Evolutionary conservation across 2,329 filamentous ascomycete species (phyloP), one percentile per base, ranked within the genome.

Genomic region (Diaporthe citri): DNA sequence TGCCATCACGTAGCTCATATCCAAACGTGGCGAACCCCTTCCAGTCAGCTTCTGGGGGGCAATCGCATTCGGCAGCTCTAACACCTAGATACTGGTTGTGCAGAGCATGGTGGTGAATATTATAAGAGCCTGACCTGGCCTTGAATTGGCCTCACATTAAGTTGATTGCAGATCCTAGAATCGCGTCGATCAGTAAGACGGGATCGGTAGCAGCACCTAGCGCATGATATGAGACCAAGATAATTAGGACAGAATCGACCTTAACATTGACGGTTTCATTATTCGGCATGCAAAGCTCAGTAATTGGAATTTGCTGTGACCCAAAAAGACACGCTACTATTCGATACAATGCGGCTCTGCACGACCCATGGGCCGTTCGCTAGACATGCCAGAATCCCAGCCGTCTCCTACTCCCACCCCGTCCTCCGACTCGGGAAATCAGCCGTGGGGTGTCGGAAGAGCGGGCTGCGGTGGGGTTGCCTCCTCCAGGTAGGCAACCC

Each of bases 251-350:
- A 28, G 15, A 46, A 36, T 41, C 34, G 64, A 69, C 31, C 28
- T 51, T 25, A 25, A n/a, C 31, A 69, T 55, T 69, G 34, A 51
- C 28, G 36, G 34, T 46, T 52, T 25, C 31, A 20, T 28, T 46
- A 5, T 51, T 64, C 25, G 48, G 71, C 71, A 64, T 72, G 57
- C 71, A 72, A 72, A 72, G 48, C 55, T 72, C 57, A 64, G 60
- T 55, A 55, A 36, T 69, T 52, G 34, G 57, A 51, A 72, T 55
- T 34, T 72, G 57, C 57, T 64, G 60, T 69, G 64, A 55, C 48
- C 71, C 71, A 15, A 55, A 71, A 55, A 43, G 25, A 64, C 71
- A 72, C 57, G 71, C 71, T 72, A 43, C 51, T 64, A 72, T 64
- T 72, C 60, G 59, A 55, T 72, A 64, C 71, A 72, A 56, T 43